Base-by-base conservation (phyloP, 352 stramenopile species). In the Poterioochromonas sp. region DNA sequence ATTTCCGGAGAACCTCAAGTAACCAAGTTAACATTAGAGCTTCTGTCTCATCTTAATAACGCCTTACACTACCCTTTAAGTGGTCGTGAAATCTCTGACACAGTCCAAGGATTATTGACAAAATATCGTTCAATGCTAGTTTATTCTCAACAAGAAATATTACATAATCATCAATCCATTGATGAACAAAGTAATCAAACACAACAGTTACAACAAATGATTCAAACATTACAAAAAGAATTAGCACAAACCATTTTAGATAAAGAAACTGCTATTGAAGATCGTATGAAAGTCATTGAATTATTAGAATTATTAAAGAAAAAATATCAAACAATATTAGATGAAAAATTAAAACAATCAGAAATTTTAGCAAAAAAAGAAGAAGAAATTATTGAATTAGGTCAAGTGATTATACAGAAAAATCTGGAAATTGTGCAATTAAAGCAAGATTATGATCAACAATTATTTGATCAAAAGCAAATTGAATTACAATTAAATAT, bases 241-340 rank as follows among this genome's bases (percentile, higher is more conserved):
- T 12, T 71, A 26, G 65, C 65, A 18, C 2, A 53, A 26, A 22
- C 39, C 22, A 37, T 74, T 26, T 15, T 51, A 26, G 39, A 54
- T 0, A 5, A 8, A 34, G n/a, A 12, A 1, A 3, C 39, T 26
- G 60, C 60, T 1, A 43, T 29, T 29, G 60, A 69, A 69, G 60
- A 69, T n/a, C 29, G 32, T 43, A 3, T 8, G 12, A 51, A 34
- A 74, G 1, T 74, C 1, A 44, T n/a, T 54, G 65, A 51, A 26
- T 12, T 74, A 18, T 15, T 34, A 1, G 65, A 53, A 39, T 40
- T 74, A 40, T 40, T 74, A 39, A 53, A 54, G 34, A 8, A 5
- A n/a, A 74, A 74, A 54, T 58, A 74, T 39, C 1, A 51, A 15
- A 74, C 65, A 8, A 15, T 74, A 26, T 34, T 74, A 37, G 65